These are phyloP conservation scores for Nakazawaea populi DNA, from an alignment of 805 yeast species.

Conservation along the genomic window DNA sequence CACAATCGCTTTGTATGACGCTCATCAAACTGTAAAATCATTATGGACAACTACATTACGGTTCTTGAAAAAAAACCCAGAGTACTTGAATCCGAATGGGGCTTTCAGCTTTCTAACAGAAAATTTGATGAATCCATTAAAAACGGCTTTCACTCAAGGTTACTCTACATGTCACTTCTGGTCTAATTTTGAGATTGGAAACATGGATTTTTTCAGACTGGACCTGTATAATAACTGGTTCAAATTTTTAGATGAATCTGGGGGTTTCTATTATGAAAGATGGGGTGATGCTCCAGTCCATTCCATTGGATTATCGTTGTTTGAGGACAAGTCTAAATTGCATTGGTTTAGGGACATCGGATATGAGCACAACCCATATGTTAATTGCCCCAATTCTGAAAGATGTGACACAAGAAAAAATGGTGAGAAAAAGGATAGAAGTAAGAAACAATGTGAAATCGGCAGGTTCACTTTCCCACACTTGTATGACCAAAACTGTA, in stretches of 20 bases:
- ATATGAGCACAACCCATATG: slow-evolving; percentile 68
- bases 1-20: slow-evolving; percentile 63
- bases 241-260: slow-evolving; percentile 55
- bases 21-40: slow-evolving; percentile 53
- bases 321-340: slow-evolving; percentile 59
- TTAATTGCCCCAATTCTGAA: slow-evolving; percentile 64
- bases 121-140: slow-evolving; percentile 43
- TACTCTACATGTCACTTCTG: slow-evolving; percentile 77
- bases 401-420: slow-evolving; percentile 27
- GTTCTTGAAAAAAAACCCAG: slow-evolving; percentile 49
- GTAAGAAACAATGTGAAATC: slow-evolving; percentile 22
- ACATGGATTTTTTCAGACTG: slow-evolving; percentile 72
- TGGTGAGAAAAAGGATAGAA: slow-evolving; percentile 19
- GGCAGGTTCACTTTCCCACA: slow-evolving; percentile 19
- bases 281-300: slow-evolving; percentile 97
- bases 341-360: slow-evolving; percentile 91
- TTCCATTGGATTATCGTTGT: slow-evolving; percentile 64
- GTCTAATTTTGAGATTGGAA: slow-evolving; percentile 84
- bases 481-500: slow-evolving; percentile 52
- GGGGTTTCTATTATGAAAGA: slow-evolving; percentile 84
- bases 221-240: slow-evolving; percentile 58
- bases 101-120: slow-evolving; percentile 50
- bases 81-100: slow-evolving; percentile 49
- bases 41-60: slow-evolving; percentile 68
- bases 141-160: slow-evolving; percentile 30